A percentile compares a stretch with the other conserved stretches of the same genome.
Conservation (phyloP, 495 filamentous ascomycete genomes). For the Trichoderma asperelloides region DNA sequence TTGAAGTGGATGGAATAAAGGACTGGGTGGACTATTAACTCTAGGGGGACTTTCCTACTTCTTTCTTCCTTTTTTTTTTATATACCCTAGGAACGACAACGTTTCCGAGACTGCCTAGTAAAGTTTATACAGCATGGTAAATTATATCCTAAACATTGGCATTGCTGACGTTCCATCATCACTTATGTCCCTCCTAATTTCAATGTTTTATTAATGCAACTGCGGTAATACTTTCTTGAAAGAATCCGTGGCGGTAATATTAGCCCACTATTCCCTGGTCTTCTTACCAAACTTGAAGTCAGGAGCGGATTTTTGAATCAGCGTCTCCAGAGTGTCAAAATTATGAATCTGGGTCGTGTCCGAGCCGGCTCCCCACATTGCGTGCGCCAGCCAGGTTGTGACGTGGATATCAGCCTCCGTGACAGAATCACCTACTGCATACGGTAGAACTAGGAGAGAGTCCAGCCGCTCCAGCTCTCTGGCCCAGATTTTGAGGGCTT, state of each 20-base stretch:
- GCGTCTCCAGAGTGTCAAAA: background rate
- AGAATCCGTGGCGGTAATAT: background rate
- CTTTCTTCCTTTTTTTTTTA: no score
- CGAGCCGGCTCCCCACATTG: slow-evolving; percentile 11
- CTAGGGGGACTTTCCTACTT: no score
- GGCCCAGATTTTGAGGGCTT: slow-evolving; percentile 6
- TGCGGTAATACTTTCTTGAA: slow-evolving; percentile 6
- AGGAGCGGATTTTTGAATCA: background rate
- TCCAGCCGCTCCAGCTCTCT: slow-evolving; percentile 11
- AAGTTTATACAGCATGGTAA: no score
- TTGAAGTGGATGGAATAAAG: no score
- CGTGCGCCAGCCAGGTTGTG: slow-evolving; percentile 11
- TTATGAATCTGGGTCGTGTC: background rate
- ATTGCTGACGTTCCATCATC: background rate
- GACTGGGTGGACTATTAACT: no score
- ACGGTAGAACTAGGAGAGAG: slow-evolving; percentile 9
- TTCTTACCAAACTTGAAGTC: background rate
- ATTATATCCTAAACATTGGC: background rate
- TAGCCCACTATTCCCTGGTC: background rate
- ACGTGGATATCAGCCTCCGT: slow-evolving; percentile 13
- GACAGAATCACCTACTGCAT: slow-evolving; percentile 12
- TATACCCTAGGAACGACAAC: no score
- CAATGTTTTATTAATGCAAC: background rate
- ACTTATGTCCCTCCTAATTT: no score
- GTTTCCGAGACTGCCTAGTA: no score